Percentiles rank a stretch among this genome's conserved stretches.
phyloP scores from a whole-genome alignment of 495 filamentous ascomycete genomes.

The Hypoxylon fragiforme region DNA sequence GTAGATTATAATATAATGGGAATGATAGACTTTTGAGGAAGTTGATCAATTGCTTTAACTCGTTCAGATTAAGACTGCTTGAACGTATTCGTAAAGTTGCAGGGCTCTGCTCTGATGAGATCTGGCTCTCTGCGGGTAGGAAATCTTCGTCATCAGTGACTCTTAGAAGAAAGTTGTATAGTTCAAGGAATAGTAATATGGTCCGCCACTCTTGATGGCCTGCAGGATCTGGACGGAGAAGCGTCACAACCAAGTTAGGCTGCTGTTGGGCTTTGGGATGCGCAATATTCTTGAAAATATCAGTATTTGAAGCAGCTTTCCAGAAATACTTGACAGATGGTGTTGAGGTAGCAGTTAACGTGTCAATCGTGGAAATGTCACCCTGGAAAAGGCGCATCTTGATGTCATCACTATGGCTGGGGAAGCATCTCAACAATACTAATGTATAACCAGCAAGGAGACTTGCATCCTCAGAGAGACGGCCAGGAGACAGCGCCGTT shows the following conservation, averaged over 20 bases:
- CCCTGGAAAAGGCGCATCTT: slow-evolving; percentile 93
- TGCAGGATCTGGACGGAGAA: slow-evolving; percentile 21
- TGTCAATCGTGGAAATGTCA: slow-evolving; percentile 59
- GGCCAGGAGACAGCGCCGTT: slow-evolving; percentile 30
- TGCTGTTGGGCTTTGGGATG: slow-evolving; percentile 30
- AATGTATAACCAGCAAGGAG: slow-evolving; percentile 84
- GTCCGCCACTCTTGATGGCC: slow-evolving; percentile 75
- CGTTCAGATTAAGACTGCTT: slow-evolving; percentile 68
- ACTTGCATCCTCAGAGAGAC: slow-evolving; percentile 62
- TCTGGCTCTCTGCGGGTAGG: slow-evolving; percentile 48
- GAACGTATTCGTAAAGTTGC: slow-evolving; percentile 57
- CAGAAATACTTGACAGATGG: slow-evolving; percentile 90
- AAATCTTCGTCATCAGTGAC: slow-evolving; percentile 94
- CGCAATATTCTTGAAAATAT: slow-evolving; percentile 65
- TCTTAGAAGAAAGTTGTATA: slow-evolving; percentile 89
- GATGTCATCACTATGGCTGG: slow-evolving; percentile 80
- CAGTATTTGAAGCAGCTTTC: slow-evolving; percentile 69
- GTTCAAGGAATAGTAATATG: slow-evolving; percentile 86
- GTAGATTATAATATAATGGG: slow-evolving; percentile 81
- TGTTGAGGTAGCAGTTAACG: slow-evolving; percentile 43
- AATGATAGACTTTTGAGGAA: slow-evolving; percentile 96
- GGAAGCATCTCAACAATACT: slow-evolving; percentile 84
- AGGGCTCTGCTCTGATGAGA: slow-evolving; percentile 34
- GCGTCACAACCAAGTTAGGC: slow-evolving; percentile 20
- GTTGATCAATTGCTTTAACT: slow-evolving; percentile 72